Base-by-base conservation (phyloP, 495 filamentous ascomycete species). In the Astrothelium subdiscretum region DNA sequence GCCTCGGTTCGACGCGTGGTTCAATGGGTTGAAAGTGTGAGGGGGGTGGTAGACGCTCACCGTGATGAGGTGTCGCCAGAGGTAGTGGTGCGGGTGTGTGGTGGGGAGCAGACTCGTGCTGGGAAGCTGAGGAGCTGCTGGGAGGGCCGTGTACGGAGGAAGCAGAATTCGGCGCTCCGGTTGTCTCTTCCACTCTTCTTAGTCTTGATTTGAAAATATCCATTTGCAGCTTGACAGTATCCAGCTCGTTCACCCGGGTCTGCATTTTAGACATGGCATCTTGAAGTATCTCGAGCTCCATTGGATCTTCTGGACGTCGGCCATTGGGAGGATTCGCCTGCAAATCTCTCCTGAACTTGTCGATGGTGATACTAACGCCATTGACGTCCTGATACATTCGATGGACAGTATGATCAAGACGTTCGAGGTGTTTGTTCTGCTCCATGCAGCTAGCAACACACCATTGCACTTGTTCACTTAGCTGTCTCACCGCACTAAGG, bases 141-240 rank as follows among this genome's bases (percentile, higher is more conserved):
- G 62, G 18, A 31, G 52, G 57, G 31, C 8, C 22, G 48, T 35
- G 31, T 31, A 40, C 6, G 2, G 60, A 24, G 44, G 66, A 20
- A 31, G 26, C 61, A 44, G 51, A 58, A 35, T 32, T 22, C 12
- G 57, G 57, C 35, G 57, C 27, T 5, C 20, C 57, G 29, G 18
- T 57, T n/a, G 31, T 44, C 43, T 74, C 71, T 61, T 76, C 74
- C 15, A 75, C 62, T 1, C 70, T 65, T 57, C 69, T 63, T 27
- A 75, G 68, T 31, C 69, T 66, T 32, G 68, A 66, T 65, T 72
- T 74, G 65, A 76, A 63, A 11, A 74, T 63, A 42, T 73, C 71
- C 31, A 75, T 58, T 29, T 69, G 69, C 65, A 75, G 59, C 65
- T 69, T 73, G 18, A 76, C 44, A 2, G 59, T 65, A 59, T 76